phyloP scores from a whole-genome alignment of 1,139 yeast species.

The Blastobotrys persicus region DNA sequence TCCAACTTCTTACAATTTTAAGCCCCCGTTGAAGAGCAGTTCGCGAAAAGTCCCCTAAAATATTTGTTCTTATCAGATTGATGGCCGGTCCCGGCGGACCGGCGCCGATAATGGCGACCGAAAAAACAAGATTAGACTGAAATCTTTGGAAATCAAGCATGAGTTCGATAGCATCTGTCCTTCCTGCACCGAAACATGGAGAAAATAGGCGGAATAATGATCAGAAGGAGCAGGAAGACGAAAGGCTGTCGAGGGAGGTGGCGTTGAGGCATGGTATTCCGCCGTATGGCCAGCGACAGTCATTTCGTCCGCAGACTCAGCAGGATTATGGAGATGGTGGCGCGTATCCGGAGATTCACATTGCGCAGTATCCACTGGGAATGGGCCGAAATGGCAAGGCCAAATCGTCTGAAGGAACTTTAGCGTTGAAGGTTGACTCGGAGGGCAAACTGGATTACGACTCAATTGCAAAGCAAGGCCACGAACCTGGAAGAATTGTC shows the following conservation, averaged over 20 bases:
- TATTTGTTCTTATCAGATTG: neutral
- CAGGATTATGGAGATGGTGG: conserved; percentile 41
- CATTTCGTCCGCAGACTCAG: conserved; percentile 32
- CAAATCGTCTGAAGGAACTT: conserved; percentile 24
- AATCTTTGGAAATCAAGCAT: neutral
- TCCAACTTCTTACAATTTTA: neutral
- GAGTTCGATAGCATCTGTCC: conserved; percentile 11
- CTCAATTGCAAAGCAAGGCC: conserved; percentile 40
- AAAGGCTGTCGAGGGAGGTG: conserved; percentile 5
- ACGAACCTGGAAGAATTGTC: conserved; percentile 33
- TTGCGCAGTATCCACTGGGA: conserved; percentile 37
- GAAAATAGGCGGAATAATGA: neutral
- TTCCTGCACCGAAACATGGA: conserved; percentile 19
- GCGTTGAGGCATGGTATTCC: conserved; percentile 26
- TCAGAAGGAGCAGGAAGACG: neutral
- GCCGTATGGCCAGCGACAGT: conserved; percentile 33
- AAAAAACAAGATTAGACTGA: neutral
- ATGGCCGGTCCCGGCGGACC: neutral
- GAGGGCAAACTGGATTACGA: conserved; percentile 38
- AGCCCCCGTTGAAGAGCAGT: too few relatives aligned
- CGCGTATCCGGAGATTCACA: conserved; percentile 38
- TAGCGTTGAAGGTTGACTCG: conserved; percentile 35
- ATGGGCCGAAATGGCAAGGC: conserved; percentile 32
- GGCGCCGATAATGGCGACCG: neutral
- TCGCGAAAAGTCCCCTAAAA: neutral